Base-by-base conservation (phyloP, 257 asterid genomes). In the Hygrophila difformis region DNA sequence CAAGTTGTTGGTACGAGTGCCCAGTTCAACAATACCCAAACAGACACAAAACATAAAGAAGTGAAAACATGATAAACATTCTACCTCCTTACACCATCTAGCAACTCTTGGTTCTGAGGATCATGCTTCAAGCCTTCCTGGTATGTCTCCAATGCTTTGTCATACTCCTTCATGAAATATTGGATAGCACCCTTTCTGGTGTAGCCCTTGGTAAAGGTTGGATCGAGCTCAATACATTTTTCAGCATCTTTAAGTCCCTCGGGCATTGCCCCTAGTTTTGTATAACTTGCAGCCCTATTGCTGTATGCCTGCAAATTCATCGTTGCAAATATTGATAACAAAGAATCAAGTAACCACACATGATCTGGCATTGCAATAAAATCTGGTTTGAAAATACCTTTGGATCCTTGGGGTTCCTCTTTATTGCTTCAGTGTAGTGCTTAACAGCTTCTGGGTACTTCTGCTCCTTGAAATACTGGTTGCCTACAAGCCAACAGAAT, bases 201-300 rank as follows among this genome's bases (percentile, higher is more conserved):
- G 49, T 88, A 88, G 12, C 97, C 97, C 59, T 88, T 88, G 1
- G 77, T 23, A 61, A 84, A 88, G 2, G 84, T 72, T 14, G 97
- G 93, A 43, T 84, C 95, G 13, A 88, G 82, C 59, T 88, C 97
- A 45, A 88, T 78, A 56, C 97, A 88, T 37, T 88, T 88, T 26
- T 88, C 97, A 1, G 97, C 94, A 59, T 88, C 97, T 65, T 81
- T 88, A 1, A 88, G 79, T 12, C 82, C 97, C 75, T 88, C 97
- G 0, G 97, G 97, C 75, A 88, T 48, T 9, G 97, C 97, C 42
- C 75, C 88, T 35, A 88, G 93, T 63, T 88, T 88, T 8, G 97
- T 84, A 66, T 88, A 88, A 57, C 84, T 74, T 17, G 97, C 95
- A 37, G 97, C 97, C 39, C 97, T 81, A 16, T 88, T 88, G 62